Evolutionary conservation across 495 filamentous ascomycete genomes (phyloP), one percentile per base, ranked within the genome.

Genomic region (Aspergillus egyptiacus): DNA sequence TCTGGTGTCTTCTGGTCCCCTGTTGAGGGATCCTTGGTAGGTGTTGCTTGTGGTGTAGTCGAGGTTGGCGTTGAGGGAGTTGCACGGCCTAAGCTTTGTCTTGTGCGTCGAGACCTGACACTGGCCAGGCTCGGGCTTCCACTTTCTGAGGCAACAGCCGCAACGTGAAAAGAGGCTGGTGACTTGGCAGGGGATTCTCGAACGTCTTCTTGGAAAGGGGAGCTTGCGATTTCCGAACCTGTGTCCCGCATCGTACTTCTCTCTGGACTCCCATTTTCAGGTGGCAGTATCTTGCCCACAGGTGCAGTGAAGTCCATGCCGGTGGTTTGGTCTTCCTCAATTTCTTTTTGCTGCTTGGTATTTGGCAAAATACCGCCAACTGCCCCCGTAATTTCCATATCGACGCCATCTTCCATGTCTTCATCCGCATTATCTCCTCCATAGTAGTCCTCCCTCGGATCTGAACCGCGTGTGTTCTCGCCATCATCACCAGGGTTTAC

Each of bases 361-460:
- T 64, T 50, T 18, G 73, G 66, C 32, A 86, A 61, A 41, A 90
- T 89, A 2, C 81, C 77, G 31, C 87, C 86, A 53, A 89, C 67
- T 0, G 84, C 82, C 27, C 80, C 68, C 5, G 86, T 89, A 65
- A 88, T 85, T 37, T 89, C 84, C 84, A 89, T 87, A 6, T 73
- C 72, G 56, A 67, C 63, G 8, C 60, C 74, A 7, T 64, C 66
- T 30, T 71, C 75, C 34, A 71, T 70, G 15, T 66, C 60, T 36
- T 63, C 61, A 24, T 64, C 68, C 10, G 69, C 68, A n/a, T 73
- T 68, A 10, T 72, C 66, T 42, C 41, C 58, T 31, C 53, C 60
- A 41, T 54, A 53, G 19, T 57, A 41, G 18, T 59, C 52, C 37
- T 56, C 62, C 19, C 50, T 44, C 18, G 43, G 45, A 36, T 42